A percentile compares a stretch with the other conserved stretches of the same genome.
These are phyloP conservation scores for Tricholoma sp. DNA, from an alignment of 768 basidiomycete genomes.

Conservation along the genomic window DNA sequence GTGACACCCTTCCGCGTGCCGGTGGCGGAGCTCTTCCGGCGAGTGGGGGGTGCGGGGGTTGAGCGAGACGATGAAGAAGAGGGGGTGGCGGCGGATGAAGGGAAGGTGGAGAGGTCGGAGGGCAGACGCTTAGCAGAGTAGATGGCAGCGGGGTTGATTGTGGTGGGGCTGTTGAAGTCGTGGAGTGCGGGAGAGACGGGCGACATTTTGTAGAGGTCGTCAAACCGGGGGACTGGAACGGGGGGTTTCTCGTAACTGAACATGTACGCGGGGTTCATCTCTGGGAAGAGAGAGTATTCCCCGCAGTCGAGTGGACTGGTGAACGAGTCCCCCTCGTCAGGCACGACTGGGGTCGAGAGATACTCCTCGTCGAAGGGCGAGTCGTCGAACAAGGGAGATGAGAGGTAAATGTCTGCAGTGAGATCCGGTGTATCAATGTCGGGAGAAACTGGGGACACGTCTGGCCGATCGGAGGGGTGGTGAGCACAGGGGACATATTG, in stretches of 20 bases:
- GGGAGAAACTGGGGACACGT: constrained; percentile 16
- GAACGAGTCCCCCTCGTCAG: constrained; percentile 8
- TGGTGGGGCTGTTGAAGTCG: constrained; percentile 21
- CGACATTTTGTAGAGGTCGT: constrained; percentile 40
- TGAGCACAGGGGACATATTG: not conserved
- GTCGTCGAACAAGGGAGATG: not conserved
- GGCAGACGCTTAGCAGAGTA: constrained; percentile 26
- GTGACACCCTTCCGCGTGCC: constrained; percentile 71
- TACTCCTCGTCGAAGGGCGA: constrained; percentile 13
- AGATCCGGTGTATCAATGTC: not conserved
- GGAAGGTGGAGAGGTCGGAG: constrained; percentile 7
- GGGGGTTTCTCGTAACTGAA: constrained; percentile 9
- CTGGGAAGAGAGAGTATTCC: constrained; percentile 18
- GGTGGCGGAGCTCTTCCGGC: constrained; percentile 40
- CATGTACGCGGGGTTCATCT: constrained; percentile 3
- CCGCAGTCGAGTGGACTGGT: constrained; percentile 30
- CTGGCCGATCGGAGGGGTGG: constrained; percentile 2
- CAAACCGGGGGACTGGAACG: constrained; percentile 6
- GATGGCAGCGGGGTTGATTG: constrained; percentile 26
- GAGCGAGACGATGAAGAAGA: constrained; percentile 11
- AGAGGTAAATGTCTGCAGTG: not conserved
- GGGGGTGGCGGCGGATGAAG: constrained; percentile 5
- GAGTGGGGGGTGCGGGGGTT: constrained; percentile 17
- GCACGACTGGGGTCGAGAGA: constrained; percentile 14
- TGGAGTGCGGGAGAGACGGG: constrained; percentile 44